phyloP scores from a whole-genome alignment of 305 asterid species.

The Fraxinus sp. region DNA sequence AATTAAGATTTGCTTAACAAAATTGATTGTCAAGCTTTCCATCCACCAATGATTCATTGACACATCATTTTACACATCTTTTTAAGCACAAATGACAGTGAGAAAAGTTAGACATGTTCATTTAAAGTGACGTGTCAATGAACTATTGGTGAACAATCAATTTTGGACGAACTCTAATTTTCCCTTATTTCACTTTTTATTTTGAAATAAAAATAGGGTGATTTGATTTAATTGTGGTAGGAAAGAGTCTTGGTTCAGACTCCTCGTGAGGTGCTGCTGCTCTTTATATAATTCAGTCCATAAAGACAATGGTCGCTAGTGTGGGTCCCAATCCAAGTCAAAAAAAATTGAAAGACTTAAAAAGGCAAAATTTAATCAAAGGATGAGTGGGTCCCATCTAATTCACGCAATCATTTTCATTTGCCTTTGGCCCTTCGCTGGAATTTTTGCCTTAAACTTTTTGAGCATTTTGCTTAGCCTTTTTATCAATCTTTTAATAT shows the following conservation, averaged over 20 bases:
- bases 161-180: conserved; percentile 3
- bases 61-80: no score
- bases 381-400: conserved; percentile 32
- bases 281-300: conserved; percentile 82
- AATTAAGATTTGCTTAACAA: no score
- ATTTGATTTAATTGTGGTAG: conserved; percentile 49
- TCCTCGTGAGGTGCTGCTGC: conserved; percentile 97
- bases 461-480: background rate
- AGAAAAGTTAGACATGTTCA: no score
- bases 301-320: conserved; percentile 26
- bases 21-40: no score
- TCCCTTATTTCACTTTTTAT: background rate
- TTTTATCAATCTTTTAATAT: background rate
- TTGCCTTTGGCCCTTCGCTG: conserved; percentile 41
- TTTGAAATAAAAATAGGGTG: background rate
- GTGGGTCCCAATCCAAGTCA: conserved; percentile 70
- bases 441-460: conserved; percentile 34
- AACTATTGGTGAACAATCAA: no score
- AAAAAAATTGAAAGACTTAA: conserved; percentile 33
- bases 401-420: conserved; percentile 43
- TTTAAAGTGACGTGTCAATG: no score
- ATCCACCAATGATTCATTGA: no score
- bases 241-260: conserved; percentile 83
- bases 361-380: conserved; percentile 40
- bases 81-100: no score